phyloP scores from a whole-genome alignment of 371 early-diverging fungal genomes.

The Mucor lusitanicus region DNA sequence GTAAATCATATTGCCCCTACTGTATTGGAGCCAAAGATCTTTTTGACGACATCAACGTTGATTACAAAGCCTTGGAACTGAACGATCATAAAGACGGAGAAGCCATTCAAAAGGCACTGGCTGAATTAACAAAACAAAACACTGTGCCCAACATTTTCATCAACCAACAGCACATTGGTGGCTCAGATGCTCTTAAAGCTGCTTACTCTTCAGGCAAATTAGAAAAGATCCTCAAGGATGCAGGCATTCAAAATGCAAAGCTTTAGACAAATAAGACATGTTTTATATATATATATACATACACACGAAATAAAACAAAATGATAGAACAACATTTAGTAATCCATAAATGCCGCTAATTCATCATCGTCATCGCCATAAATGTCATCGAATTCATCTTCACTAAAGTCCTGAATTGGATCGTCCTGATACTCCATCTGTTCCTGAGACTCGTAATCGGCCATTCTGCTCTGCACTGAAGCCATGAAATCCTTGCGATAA shows the following conservation, averaged over 20 bases:
- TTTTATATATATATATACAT: neutral
- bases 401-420: constrained; percentile 16
- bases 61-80: constrained; percentile 64
- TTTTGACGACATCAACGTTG: constrained; percentile 52
- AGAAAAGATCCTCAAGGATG: constrained; percentile 46
- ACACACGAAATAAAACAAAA: neutral
- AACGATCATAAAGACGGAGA: constrained; percentile 63
- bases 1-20: constrained; percentile 88
- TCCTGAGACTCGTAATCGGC: neutral
- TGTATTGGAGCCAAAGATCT: constrained; percentile 74
- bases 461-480: neutral
- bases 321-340: neutral
- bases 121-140: constrained; percentile 73
- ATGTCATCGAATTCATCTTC: constrained; percentile 31
- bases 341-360: constrained; percentile 7
- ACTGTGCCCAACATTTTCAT: constrained; percentile 95
- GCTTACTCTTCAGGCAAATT: constrained; percentile 62
- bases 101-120: constrained; percentile 76
- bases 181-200: constrained; percentile 72
- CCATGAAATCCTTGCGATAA: neutral
- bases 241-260: constrained; percentile 20
- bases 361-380: constrained; percentile 36
- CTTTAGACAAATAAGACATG: neutral
- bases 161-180: constrained; percentile 80
- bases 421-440: neutral